A percentile compares a stretch with the other conserved stretches of the same genome.
Conservation (phyloP, 345 rosid species). For the Gossypium anomalum region DNA sequence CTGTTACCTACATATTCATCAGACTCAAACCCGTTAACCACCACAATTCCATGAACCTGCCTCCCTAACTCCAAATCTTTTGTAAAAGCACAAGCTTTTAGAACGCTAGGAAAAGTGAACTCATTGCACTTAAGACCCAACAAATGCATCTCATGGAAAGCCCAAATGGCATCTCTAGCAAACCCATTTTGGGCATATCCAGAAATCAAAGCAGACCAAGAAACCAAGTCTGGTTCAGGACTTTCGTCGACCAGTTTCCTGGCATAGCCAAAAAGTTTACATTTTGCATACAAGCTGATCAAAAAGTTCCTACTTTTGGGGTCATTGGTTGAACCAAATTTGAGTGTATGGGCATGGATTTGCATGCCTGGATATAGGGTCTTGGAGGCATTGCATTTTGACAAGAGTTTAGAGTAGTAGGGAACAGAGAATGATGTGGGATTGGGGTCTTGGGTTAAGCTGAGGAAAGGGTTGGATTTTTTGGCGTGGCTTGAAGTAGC, state of each 20-base stretch:
- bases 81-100: slow-evolving; percentile 47
- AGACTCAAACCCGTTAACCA: slow-evolving; percentile 45
- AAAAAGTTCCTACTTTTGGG: slow-evolving; percentile 35
- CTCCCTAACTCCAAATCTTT: slow-evolving; percentile 44
- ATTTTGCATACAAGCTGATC: slow-evolving; percentile 40
- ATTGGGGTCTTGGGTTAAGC: not conserved
- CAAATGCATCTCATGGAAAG: slow-evolving; percentile 39
- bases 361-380: slow-evolving; percentile 33
- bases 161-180: slow-evolving; percentile 36
- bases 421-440: slow-evolving; percentile 10
- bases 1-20: slow-evolving; percentile 59
- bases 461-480: slow-evolving; percentile 8
- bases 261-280: slow-evolving; percentile 40
- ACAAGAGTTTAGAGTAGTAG: slow-evolving; percentile 33
- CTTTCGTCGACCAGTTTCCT: slow-evolving; percentile 50
- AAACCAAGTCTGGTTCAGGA: slow-evolving; percentile 54
- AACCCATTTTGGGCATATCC: slow-evolving; percentile 48
- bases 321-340: slow-evolving; percentile 29
- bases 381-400: slow-evolving; percentile 39
- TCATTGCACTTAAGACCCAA: slow-evolving; percentile 52
- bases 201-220: slow-evolving; percentile 69
- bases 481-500: not conserved
- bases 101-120: slow-evolving; percentile 53
- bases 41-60: slow-evolving; percentile 53
- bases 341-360: slow-evolving; percentile 43